Conservation (phyloP, 352 stramenopile species). For the Peronospora destructor region DNA sequence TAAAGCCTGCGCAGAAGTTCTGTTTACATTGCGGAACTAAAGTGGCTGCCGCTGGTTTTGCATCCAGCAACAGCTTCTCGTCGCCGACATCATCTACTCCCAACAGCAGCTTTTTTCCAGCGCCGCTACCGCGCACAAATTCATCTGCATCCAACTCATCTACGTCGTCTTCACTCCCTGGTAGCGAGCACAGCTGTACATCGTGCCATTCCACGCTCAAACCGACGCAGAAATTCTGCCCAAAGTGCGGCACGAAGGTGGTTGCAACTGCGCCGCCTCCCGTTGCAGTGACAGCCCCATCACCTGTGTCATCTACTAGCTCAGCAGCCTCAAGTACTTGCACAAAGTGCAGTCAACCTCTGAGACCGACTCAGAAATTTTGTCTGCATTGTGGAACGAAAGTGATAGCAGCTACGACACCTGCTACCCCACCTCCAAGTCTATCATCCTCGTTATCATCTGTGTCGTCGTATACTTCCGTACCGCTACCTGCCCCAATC, state of each 20-base stretch:
- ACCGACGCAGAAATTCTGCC: slow-evolving; percentile 74
- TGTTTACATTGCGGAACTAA: slow-evolving; percentile 61
- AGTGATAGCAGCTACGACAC: slow-evolving; percentile 13
- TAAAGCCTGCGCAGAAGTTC: slow-evolving; percentile 53
- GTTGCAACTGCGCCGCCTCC: slow-evolving; percentile 10
- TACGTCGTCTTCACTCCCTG: slow-evolving; percentile 23
- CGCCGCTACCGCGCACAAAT: slow-evolving; percentile 21
- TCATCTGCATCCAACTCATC: slow-evolving; percentile 24
- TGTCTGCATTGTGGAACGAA: slow-evolving; percentile 74
- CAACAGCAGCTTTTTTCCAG: slow-evolving; percentile 15
- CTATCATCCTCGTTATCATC: slow-evolving; percentile 20
- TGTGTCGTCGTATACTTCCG: slow-evolving; percentile 32
- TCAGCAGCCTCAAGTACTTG: slow-evolving; percentile 29
- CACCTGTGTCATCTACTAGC: slow-evolving; percentile 26
- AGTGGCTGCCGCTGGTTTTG: slow-evolving; percentile 9
- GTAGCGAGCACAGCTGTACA: slow-evolving; percentile 27
- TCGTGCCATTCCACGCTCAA: slow-evolving; percentile 49
- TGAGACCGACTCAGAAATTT: slow-evolving; percentile 69
- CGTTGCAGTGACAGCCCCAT: slow-evolving; percentile 12
- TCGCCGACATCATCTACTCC: slow-evolving; percentile 14
- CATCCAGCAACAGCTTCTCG: slow-evolving; percentile 13
- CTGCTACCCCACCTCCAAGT: slow-evolving; percentile 17
- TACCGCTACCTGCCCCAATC: slow-evolving; percentile 53
- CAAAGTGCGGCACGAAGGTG: slow-evolving; percentile 51
- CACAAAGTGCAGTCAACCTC: slow-evolving; percentile 35